Base-by-base conservation (phyloP, 306 rosid genomes). In the Luffa aegyptiaca region DNA sequence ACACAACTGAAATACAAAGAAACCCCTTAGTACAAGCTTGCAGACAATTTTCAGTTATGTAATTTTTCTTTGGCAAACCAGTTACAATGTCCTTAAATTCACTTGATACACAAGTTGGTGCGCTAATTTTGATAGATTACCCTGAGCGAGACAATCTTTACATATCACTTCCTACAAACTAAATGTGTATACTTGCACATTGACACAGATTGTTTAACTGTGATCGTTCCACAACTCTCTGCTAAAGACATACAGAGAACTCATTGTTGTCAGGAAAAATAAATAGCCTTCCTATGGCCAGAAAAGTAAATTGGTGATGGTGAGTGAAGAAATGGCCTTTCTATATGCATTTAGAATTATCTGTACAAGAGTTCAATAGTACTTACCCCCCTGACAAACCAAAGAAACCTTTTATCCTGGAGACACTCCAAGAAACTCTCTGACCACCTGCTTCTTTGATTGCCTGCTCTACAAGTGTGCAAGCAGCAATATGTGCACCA, bases 401-500 rank as follows among this genome's bases (percentile, higher is more conserved):
- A 73, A 92, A 94, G 86, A 91, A 92, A 71, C 95, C 89, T 84
- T 91, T 88, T 82, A 94, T 90, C 85, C 88, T 93, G 66, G 97
- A 92, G 72, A 89, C 88, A 88, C 97, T 86, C 98, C 98, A 94
- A 80, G 91, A 83, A 74, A 83, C 81, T 80, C 83, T 87, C 82
- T 88, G 97, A 86, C 95, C 97, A 80, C 93, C 91, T 33, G 89
- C 93, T 86, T 94, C 97, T 85, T 90, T 94, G 82, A 92, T 91
- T 86, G 95, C 98, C 83, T 91, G 97, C 85, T 88, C 93, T 66
- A 94, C 53, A 1, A 94, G 85, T 17, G 92, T 63, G 81, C 97
- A 94, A 13, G 98, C 97, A 74, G 92, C 97, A 83, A 94, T 92
- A 87, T 94, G 98, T 68, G 98, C 97, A 77, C 98, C 98, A 61